phyloP scores from a whole-genome alignment of 768 basidiomycete genomes.

The Grammothele lineata region DNA sequence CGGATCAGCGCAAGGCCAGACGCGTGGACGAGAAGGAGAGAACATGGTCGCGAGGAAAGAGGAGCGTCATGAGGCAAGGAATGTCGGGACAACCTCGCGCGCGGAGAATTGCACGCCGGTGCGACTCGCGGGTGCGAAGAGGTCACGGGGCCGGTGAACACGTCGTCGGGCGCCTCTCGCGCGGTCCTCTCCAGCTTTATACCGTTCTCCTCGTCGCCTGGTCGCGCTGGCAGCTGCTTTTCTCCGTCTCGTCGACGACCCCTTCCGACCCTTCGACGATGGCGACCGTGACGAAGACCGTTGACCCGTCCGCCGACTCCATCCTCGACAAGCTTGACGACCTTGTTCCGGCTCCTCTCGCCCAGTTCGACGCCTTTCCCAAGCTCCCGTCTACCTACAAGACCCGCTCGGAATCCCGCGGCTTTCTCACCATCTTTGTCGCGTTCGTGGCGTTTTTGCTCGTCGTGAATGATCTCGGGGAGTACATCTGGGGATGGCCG shows the following conservation, averaged over 20 bases:
- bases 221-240: conserved; percentile 11
- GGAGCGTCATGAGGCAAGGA: too few relatives aligned
- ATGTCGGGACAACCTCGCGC: too few relatives aligned
- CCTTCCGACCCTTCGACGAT: conserved; percentile 1
- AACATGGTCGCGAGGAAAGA: too few relatives aligned
- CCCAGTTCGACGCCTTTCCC: conserved; percentile 82
- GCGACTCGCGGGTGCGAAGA: neutral
- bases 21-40: too few relatives aligned
- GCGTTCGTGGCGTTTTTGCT: conserved; percentile 63
- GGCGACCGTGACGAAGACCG: conserved; percentile 13
- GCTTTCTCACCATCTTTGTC: conserved; percentile 76
- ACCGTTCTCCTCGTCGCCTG: conserved; percentile 3
- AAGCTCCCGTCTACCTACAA: conserved; percentile 83
- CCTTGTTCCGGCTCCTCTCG: conserved; percentile 58
- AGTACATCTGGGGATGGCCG: conserved; percentile 93
- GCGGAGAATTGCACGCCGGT: too few relatives aligned
- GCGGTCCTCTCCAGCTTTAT: conserved; percentile 5
- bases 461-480: conserved; percentile 83
- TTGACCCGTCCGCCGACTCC: conserved; percentile 16
- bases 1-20: too few relatives aligned
- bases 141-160: conserved; percentile 11
- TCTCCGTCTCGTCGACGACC: conserved; percentile 4
- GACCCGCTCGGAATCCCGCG: conserved; percentile 71
- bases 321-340: conserved; percentile 63
- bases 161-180: conserved; percentile 9